phyloP scores from a whole-genome alignment of 2,329 filamentous ascomycete species.

The Sarocladium kiliense region DNA sequence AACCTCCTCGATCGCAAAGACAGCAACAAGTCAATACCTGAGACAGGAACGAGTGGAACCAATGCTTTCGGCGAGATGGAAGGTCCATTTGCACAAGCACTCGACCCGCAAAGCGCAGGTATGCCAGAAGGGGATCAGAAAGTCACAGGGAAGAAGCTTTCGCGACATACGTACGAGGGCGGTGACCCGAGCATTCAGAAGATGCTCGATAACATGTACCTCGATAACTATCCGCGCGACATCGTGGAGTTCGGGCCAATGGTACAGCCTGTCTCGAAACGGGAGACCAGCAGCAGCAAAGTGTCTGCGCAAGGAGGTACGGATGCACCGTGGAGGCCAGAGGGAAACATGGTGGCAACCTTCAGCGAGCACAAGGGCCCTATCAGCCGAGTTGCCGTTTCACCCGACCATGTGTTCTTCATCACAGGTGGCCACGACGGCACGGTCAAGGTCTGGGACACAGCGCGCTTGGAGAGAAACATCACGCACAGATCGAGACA shows the following conservation, averaged over 20 bases:
- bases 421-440: constrained; percentile 91
- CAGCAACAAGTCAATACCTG: constrained; percentile 51
- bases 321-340: constrained; percentile 68
- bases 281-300: not conserved
- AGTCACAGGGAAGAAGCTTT: constrained; percentile 22
- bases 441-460: constrained; percentile 89
- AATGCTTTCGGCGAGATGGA: constrained; percentile 58
- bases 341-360: constrained; percentile 77
- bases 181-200: constrained; percentile 64
- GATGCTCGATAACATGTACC: constrained; percentile 81
- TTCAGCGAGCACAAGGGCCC: constrained; percentile 83
- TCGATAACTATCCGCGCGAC: constrained; percentile 63
- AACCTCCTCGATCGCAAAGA: constrained; percentile 55
- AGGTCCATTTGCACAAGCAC: constrained; percentile 42
- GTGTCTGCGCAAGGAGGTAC: not conserved
- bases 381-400: constrained; percentile 74
- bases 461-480: constrained; percentile 82
- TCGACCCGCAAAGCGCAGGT: constrained; percentile 16
- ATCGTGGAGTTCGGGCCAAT: constrained; percentile 71
- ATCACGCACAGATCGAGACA: constrained; percentile 82
- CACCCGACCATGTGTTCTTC: constrained; percentile 92
- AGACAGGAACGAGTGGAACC: constrained; percentile 53
- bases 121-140: not conserved
- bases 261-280: constrained; percentile 59
- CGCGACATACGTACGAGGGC: constrained; percentile 78